phyloP scores from a whole-genome alignment of 768 basidiomycete species.

The Termitomyces sp. region DNA sequence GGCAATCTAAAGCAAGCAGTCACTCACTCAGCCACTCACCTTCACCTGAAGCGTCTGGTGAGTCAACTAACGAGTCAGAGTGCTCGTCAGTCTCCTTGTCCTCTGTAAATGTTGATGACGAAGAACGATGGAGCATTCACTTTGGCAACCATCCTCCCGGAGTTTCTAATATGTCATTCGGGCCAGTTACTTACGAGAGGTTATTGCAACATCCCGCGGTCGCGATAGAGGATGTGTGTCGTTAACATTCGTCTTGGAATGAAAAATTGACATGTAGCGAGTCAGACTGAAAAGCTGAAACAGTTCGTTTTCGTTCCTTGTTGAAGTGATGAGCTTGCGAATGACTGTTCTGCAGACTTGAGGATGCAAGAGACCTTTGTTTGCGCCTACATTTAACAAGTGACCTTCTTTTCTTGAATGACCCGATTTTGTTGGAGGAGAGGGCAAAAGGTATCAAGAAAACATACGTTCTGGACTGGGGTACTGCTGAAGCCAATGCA shows the following conservation, averaged over 20 bases:
- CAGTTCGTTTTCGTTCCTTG: conserved; percentile 16
- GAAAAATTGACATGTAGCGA: not conserved
- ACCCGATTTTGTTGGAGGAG: conserved; percentile 52
- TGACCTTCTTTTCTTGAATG: conserved; percentile 45
- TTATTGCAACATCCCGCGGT: conserved; percentile 6
- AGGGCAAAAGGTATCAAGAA: conserved; percentile 16
- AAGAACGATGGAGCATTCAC: conserved; percentile 35
- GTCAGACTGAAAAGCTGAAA: conserved; percentile 19
- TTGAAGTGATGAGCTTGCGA: not conserved
- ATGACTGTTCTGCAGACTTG: conserved; percentile 22
- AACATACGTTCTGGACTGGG: conserved; percentile 54
- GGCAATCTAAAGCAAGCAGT: not conserved
- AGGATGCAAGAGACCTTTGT: conserved; percentile 31
- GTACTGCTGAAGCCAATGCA: conserved; percentile 27
- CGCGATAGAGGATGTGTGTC: conserved; percentile 4
- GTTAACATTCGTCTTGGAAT: not conserved
- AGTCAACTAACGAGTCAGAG: conserved; percentile 7
- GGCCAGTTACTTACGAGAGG: conserved; percentile 17
- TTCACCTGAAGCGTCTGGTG: conserved; percentile 2
- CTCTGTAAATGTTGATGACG: not conserved
- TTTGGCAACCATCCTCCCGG: conserved; percentile 30
- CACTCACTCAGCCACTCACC: not conserved
- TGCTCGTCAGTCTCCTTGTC: conserved; percentile 1
- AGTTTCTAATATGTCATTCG: conserved; percentile 24
- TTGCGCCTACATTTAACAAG: conserved; percentile 35